Conservation (phyloP, 116 monocot species). For the Cymodocea nodosa region DNA sequence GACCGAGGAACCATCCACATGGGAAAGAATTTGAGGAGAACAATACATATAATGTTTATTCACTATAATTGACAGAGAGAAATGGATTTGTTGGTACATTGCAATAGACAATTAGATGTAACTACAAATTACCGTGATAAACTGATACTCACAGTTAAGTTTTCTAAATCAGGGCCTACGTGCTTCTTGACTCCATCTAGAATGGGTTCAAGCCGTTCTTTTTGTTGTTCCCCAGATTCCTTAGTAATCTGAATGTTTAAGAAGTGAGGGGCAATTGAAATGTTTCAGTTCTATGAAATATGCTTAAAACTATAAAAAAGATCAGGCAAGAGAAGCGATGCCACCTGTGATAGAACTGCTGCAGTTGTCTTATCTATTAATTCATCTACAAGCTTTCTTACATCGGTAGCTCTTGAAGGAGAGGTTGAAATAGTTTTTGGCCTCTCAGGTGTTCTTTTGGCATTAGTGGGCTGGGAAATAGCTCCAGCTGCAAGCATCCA, state of each 20-base stretch:
- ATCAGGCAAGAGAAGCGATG: not conserved
- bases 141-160: constrained; percentile 25
- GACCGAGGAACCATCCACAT: too few species aligned
- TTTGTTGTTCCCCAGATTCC: constrained; percentile 10
- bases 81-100: not conserved
- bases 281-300: not conserved
- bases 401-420: constrained; percentile 19
- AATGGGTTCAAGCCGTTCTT: constrained; percentile 11
- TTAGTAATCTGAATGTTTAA: constrained; percentile 16
- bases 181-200: constrained; percentile 33
- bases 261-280: not conserved
- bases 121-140: not conserved
- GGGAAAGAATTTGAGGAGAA: too few species aligned
- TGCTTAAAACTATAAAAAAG: not conserved
- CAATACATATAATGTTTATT: too few species aligned
- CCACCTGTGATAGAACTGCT: constrained; percentile 38
- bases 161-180: constrained; percentile 39
- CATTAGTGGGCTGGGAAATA: constrained; percentile 1
- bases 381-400: constrained; percentile 32
- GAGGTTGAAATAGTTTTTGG: constrained; percentile 4
- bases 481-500: constrained; percentile 9
- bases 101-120: not conserved
- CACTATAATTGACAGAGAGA: not conserved
- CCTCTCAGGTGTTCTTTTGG: constrained; percentile 16
- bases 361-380: constrained; percentile 31